A percentile compares a stretch with the other conserved stretches of the same genome.
Evolutionary conservation across 2,329 filamentous ascomycete genomes (phyloP).

Genomic region (Hymenoscyphus linearis): DNA sequence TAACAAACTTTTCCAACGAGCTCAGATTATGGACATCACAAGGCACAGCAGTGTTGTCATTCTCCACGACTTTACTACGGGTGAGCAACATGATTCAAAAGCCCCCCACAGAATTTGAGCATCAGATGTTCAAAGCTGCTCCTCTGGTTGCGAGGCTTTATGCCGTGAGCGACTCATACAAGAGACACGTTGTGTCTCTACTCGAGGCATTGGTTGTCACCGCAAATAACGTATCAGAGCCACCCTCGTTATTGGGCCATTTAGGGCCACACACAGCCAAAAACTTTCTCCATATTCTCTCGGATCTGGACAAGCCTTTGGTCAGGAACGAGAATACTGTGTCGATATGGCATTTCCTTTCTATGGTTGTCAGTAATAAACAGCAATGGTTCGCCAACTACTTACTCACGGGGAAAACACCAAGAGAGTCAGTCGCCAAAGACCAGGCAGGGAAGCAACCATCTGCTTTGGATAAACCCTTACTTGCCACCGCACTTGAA

Average conservation of each 20-base stretch:
- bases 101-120: slow-evolving; percentile 63
- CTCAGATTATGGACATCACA: slow-evolving; percentile 54
- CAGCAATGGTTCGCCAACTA: slow-evolving; percentile 97
- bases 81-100: slow-evolving; percentile 60
- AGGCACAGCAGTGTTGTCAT: slow-evolving; percentile 56
- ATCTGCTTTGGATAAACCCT: slow-evolving; percentile 47
- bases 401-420: slow-evolving; percentile 80
- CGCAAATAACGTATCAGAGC: slow-evolving; percentile 63
- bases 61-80: slow-evolving; percentile 66
- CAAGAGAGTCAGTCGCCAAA: slow-evolving; percentile 64
- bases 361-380: slow-evolving; percentile 77
- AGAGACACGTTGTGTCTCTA: slow-evolving; percentile 59
- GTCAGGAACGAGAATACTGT: slow-evolving; percentile 58
- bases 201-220: slow-evolving; percentile 69
- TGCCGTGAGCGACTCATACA: slow-evolving; percentile 62
- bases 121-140: slow-evolving; percentile 74
- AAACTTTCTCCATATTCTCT: slow-evolving; percentile 74
- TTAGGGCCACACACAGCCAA: slow-evolving; percentile 77
- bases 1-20: slow-evolving; percentile 56
- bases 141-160: slow-evolving; percentile 74
- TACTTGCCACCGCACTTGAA: slow-evolving; percentile 69
- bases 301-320: slow-evolving; percentile 71
- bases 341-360: slow-evolving; percentile 78
- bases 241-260: slow-evolving; percentile 89
- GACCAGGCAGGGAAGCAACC: slow-evolving; percentile 42